A percentile compares a stretch with the other conserved stretches of the same genome.
Conservation (phyloP, 192 early-diverging fungal genomes). For the Umbelopsis sp. region DNA sequence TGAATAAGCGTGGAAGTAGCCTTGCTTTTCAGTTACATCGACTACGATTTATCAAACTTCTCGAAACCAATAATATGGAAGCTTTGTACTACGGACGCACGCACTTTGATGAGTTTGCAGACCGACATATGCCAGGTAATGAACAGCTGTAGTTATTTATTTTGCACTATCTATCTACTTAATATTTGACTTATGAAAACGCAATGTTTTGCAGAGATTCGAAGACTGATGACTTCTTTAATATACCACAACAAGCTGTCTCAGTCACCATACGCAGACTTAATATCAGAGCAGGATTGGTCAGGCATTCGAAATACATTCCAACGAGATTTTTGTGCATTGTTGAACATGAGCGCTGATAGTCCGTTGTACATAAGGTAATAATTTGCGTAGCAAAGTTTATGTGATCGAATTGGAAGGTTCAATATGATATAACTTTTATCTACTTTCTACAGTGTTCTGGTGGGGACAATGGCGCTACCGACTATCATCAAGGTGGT, state of each 20-base stretch:
- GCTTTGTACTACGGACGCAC: constrained; percentile 78
- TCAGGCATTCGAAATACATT: constrained; percentile 67
- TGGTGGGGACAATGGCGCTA: constrained; percentile 85
- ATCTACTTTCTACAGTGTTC: constrained; percentile 43
- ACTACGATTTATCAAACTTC: constrained; percentile 75
- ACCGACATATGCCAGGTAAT: constrained; percentile 67
- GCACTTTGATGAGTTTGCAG: constrained; percentile 69
- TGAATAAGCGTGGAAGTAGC: constrained; percentile 56
- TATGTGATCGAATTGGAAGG: neutral
- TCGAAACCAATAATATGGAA: constrained; percentile 49
- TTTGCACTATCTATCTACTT: neutral
- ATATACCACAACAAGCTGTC: constrained; percentile 31
- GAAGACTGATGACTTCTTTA: constrained; percentile 47
- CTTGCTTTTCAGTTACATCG: constrained; percentile 92
- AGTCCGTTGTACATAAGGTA: constrained; percentile 73
- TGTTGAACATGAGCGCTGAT: constrained; percentile 71
- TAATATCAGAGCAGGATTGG: constrained; percentile 42
- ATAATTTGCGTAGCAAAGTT: no score
- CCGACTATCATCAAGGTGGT: constrained; percentile 93
- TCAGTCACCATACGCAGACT: constrained; percentile 49
- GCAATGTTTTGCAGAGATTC: constrained; percentile 40
- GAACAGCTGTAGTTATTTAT: neutral
- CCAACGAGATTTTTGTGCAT: constrained; percentile 76
- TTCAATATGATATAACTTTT: neutral
- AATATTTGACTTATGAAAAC: neutral